A percentile compares a stretch with the other conserved stretches of the same genome.
These are phyloP conservation scores for Clarireedia hainanense DNA, from an alignment of 2,329 filamentous ascomycete species.

Conservation along the genomic window DNA sequence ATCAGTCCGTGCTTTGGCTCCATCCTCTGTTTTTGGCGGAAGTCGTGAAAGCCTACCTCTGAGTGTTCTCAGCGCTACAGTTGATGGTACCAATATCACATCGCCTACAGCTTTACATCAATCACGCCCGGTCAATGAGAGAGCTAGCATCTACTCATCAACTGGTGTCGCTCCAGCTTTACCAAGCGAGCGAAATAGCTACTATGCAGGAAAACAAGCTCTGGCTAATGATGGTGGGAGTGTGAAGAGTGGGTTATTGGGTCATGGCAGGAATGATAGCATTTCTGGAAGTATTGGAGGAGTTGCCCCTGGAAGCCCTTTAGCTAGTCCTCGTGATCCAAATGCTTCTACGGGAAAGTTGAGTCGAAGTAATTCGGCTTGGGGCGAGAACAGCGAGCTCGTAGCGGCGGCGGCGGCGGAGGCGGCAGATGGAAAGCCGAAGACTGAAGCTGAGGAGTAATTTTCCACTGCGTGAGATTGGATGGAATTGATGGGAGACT, in stretches of 20 bases:
- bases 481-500: no score
- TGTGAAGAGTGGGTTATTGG: conserved; percentile 66
- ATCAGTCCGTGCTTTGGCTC: conserved; percentile 75
- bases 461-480: no score
- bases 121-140: conserved; percentile 44
- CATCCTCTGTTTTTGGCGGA: conserved; percentile 73
- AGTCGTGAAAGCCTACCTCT: conserved; percentile 73
- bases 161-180: conserved; percentile 60
- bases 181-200: conserved; percentile 71
- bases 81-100: conserved; percentile 45
- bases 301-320: conserved; percentile 44
- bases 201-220: conserved; percentile 54
- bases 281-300: conserved; percentile 67
- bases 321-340: conserved; percentile 49
- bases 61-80: conserved; percentile 67
- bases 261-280: conserved; percentile 76
- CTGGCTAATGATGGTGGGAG: conserved; percentile 62
- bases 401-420: not conserved
- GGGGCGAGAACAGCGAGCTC: conserved; percentile 14
- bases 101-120: conserved; percentile 41
- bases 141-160: conserved; percentile 75
- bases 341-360: conserved; percentile 16
- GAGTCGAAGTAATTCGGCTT: conserved; percentile 27
- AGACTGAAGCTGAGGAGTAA: not conserved
- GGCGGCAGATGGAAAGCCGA: not conserved